Evolutionary conservation across 2,329 filamentous ascomycete species (phyloP), one percentile per base, ranked within the genome.

Genomic region (Ophiostoma piceae): DNA sequence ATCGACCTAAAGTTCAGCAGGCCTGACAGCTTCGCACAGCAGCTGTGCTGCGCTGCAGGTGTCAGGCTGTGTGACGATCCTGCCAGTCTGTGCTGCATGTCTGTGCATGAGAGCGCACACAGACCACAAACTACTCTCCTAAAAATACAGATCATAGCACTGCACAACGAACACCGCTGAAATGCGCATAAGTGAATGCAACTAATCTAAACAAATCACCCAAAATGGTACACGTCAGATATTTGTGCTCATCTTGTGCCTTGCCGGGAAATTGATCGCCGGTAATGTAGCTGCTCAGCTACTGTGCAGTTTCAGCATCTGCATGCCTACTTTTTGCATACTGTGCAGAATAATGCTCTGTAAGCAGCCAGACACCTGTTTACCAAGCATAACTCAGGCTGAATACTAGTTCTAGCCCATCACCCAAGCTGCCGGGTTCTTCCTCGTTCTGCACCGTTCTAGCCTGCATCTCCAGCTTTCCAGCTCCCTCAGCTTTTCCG

Each of bases 191-290:
- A 57, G 3, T 57, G 3, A 26, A 5, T 41, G 19, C 43, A n/a
- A 47, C 19, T n/a, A n/a, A 8, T 8, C 43, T 8, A 47, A 47
- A 47, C 43, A 47, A 6, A 19, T 1, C 43, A n/a, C 1, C 43
- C 43, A 16, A 57, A 57, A 57, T 26, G 3, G 51, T 57, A 57
- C 51, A 57, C 51, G 51, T 57, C 51, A 26, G 51, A 57, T 57
- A 12, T 26, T 57, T 29, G 22, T 57, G 51, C 51, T 12, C 22
- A 57, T 57, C 51, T 29, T 57, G 51, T 57, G 51, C 51, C 51
- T 57, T 26, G 19, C 51, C 8, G 22, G 51, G 51, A 8, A 29
- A 57, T 6, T 3, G 51, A 57, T 57, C 51, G 51, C 8, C 51
- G 11, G n/a, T 3, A 5, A n/a, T 16, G 12, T 47, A 5, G 14